Base-by-base conservation (phyloP, 2,329 filamentous ascomycete species). In the Trichophyton equinum region DNA sequence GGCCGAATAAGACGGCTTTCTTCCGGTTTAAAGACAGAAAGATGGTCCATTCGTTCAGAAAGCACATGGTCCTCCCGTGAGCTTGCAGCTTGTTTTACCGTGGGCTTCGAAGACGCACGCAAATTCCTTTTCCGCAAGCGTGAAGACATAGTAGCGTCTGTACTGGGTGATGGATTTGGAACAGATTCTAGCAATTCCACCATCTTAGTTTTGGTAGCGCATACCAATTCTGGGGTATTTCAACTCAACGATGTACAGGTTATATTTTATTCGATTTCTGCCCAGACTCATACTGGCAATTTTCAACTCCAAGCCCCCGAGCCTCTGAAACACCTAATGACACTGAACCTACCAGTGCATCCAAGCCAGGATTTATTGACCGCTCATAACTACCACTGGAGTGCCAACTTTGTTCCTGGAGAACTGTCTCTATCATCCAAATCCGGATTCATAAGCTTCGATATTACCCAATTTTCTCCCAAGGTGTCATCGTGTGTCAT, bases 391-490 rank as follows among this genome's bases (percentile, higher is more conserved):
- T 59, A 72, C 25, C 69, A 74, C 38, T 76, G 74, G 74, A 70
- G 68, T 57, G 74, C 75, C 62, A 73, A 76, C 58, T 65, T 72
- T n/a, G 69, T 67, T 22, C 73, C 73, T 2, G 73, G 72, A 11
- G 71, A 73, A 1, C 63, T 76, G 58, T 74, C 69, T 27, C 64
- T 76, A 9, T 76, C 74, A 1, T 76, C 72, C 55, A 67, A 68
- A 8, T 69, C 67, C 56, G 74, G 74, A 25, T 76, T 76, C 58
- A 65, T 74, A 59, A 75, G 71, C 60, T 71, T 75, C 62, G 74
- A 77, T 60, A 66, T 77, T 8, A 76, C 76, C 3, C 74, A 76
- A 58, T 75, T 75, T 60, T 70, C 72, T 1, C 74, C 75, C 2
- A 68, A 68, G 6, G 66, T 73, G 38, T 72, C 72, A 5, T 74